A percentile compares a stretch with the other conserved stretches of the same genome.
Evolutionary conservation across 768 basidiomycete genomes (phyloP).

Genomic region (Strobilomyces dryophilus): DNA sequence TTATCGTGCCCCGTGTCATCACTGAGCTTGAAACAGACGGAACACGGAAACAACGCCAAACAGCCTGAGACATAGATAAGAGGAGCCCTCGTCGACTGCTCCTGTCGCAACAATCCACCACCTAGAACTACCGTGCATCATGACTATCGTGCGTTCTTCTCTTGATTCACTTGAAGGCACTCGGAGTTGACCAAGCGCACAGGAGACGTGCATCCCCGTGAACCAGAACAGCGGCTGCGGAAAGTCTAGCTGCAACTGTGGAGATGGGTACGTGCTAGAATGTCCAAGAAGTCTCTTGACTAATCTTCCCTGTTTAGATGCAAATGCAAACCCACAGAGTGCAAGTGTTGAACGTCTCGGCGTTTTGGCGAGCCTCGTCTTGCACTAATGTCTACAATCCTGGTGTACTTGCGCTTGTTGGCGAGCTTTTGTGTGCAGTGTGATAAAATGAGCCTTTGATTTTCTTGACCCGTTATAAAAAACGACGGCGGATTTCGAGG

Average conservation of each 20-base stretch:
- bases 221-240: constrained; percentile 11
- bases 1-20: neutral
- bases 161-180: neutral
- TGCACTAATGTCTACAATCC: neutral
- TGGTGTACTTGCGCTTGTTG: neutral
- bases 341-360: neutral
- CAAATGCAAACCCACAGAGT: neutral
- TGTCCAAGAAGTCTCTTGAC: neutral
- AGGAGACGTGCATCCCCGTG: neutral
- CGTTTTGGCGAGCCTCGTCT: neutral
- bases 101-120: neutral
- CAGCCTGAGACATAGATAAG: neutral
- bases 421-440: neutral
- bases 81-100: neutral
- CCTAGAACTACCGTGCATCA: neutral
- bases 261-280: neutral
- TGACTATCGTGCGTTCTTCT: constrained; percentile 2
- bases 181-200: neutral
- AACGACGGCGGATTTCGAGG: neutral
- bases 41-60: neutral
- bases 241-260: neutral
- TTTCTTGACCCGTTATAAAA: neutral
- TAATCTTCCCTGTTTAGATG: neutral
- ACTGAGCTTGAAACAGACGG: neutral
- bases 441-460: neutral